Evolutionary conservation across 2,329 filamentous ascomycete species (phyloP).

Genomic region (Scleromitrula shiraiana): DNA sequence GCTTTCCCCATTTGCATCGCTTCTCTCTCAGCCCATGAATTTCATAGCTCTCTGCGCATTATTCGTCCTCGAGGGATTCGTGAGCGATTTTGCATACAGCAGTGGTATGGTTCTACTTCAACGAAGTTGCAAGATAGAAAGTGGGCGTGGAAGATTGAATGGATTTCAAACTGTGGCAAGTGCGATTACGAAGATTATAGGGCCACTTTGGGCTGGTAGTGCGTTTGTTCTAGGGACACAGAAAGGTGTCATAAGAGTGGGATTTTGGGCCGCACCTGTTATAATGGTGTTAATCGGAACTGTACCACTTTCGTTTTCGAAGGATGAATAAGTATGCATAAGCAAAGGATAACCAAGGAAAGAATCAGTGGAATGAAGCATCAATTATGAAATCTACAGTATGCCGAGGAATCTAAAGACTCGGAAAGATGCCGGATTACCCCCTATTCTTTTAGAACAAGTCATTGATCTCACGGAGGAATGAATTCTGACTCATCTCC

Average conservation of each 20-base stretch:
- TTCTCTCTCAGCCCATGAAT: background rate
- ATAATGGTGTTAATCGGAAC: background rate
- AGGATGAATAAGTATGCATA: background rate
- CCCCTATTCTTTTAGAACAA: no score
- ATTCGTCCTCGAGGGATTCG: background rate
- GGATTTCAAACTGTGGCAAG: background rate
- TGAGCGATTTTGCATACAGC: background rate
- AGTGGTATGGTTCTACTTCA: background rate
- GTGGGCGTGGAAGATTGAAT: background rate
- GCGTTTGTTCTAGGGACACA: background rate
- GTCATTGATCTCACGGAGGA: no score
- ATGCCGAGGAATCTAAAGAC: no score
- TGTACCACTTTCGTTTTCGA: constrained; percentile 1
- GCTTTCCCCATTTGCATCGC: background rate
- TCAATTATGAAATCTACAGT: no score
- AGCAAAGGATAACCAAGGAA: no score
- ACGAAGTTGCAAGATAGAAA: background rate
- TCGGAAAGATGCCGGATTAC: no score
- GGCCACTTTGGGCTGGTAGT: background rate
- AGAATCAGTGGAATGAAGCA: no score
- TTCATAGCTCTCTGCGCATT: background rate
- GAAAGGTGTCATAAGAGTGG: background rate
- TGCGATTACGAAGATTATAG: background rate
- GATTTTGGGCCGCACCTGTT: background rate
- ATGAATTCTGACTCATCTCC: no score